Evolutionary conservation across 129 eudicot species (phyloP).

Genomic region (Saussurea involucrata): DNA sequence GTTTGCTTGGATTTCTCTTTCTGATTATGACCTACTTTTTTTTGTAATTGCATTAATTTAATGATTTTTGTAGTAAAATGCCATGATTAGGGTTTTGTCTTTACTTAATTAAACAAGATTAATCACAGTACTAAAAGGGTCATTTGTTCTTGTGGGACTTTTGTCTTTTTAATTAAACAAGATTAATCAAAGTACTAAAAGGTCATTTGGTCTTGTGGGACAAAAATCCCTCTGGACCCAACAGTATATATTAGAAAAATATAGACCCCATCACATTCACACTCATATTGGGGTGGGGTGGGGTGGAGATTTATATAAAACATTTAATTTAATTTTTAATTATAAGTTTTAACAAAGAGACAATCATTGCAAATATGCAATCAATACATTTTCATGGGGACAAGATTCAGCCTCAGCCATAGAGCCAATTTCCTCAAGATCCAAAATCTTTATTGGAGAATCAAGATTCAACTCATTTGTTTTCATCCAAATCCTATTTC

Average conservation of each 20-base stretch:
- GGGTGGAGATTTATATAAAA: not conserved
- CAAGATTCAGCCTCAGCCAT: slow-evolving; percentile 36
- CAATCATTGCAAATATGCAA: slow-evolving; percentile 19
- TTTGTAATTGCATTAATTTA: not conserved
- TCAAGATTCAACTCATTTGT: not conserved
- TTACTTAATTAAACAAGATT: slow-evolving; percentile 20
- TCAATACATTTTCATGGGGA: slow-evolving; percentile 16
- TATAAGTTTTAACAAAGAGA: not conserved
- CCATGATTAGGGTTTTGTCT: slow-evolving; percentile 33
- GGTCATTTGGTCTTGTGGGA: slow-evolving; percentile 25
- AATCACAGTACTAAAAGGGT: slow-evolving; percentile 11
- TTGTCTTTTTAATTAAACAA: slow-evolving; percentile 26
- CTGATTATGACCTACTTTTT: slow-evolving; percentile 10
- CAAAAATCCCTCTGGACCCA: slow-evolving; percentile 31
- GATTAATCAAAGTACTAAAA: slow-evolving; percentile 15
- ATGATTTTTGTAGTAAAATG: slow-evolving; percentile 23
- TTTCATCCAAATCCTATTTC: no score
- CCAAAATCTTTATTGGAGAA: slow-evolving; percentile 12
- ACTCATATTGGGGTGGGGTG: slow-evolving; percentile 23
- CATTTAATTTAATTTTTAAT: not conserved
- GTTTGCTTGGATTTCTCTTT: slow-evolving; percentile 24
- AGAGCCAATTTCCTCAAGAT: slow-evolving; percentile 33
- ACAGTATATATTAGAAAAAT: slow-evolving; percentile 8
- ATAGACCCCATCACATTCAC: slow-evolving; percentile 10
- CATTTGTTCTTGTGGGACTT: slow-evolving; percentile 24